Evolutionary conservation across 441 rosid genomes (phyloP).

Genomic region (Monsonia emarginata): DNA sequence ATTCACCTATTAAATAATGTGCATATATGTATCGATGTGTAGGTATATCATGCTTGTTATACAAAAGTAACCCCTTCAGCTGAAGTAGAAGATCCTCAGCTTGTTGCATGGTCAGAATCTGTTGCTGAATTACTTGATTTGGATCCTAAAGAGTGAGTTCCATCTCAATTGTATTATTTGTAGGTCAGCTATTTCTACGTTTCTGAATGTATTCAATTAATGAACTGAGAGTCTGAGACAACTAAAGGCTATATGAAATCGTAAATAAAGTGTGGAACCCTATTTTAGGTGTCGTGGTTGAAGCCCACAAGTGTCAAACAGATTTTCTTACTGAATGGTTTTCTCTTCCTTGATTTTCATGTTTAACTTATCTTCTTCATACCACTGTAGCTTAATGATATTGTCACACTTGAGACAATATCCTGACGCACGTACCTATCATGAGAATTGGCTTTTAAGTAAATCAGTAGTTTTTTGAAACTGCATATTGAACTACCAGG

Average conservation of each 20-base stretch:
- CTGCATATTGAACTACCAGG: too few relatives aligned
- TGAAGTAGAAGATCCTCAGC: slow-evolving; percentile 76
- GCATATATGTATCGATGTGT: slow-evolving; percentile 1
- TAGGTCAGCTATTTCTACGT: not conserved
- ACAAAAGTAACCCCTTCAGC: slow-evolving; percentile 78
- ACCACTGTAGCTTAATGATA: too few relatives aligned
- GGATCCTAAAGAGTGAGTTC: slow-evolving; percentile 80
- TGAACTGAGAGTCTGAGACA: too few relatives aligned
- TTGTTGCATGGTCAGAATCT: slow-evolving; percentile 89
- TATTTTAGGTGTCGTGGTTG: not conserved
- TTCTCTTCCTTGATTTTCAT: not conserved
- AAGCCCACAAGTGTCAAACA: not conserved
- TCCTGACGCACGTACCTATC: too few relatives aligned
- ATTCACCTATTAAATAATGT: not conserved
- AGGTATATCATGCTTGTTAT: slow-evolving; percentile 87
- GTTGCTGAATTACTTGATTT: slow-evolving; percentile 69
- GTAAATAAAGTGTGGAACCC: too few relatives aligned
- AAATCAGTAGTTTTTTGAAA: too few relatives aligned
- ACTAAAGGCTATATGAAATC: too few relatives aligned
- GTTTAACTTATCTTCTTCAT: not conserved
- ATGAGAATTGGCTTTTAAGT: too few relatives aligned
- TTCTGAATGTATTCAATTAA: not conserved
- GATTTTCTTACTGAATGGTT: not conserved
- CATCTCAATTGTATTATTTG: not conserved
- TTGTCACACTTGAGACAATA: too few relatives aligned